Conservation (phyloP, 2,329 filamentous ascomycete genomes). For the Aspergillus transmontanensis region DNA sequence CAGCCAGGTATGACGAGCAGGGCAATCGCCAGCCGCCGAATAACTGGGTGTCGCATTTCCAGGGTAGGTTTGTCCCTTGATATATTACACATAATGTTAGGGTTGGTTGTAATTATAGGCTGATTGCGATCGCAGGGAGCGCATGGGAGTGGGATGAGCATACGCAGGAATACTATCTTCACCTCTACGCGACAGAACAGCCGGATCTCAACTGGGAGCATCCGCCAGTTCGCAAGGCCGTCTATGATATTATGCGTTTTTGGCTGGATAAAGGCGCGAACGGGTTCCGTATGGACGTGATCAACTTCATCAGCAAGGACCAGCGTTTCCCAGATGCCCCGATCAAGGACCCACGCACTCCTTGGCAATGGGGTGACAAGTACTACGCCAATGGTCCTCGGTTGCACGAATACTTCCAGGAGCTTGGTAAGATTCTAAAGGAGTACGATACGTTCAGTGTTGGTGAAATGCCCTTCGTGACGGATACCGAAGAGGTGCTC, state of each 20-base stretch:
- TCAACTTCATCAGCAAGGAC: constrained; percentile 72
- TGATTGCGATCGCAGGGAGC: constrained; percentile 18
- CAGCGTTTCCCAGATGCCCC: constrained; percentile 54
- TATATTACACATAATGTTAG: rapidly evolving
- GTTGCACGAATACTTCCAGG: constrained; percentile 60
- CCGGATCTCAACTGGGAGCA: constrained; percentile 89
- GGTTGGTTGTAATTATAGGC: neutral
- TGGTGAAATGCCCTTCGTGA: constrained; percentile 61
- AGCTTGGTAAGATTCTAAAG: constrained; percentile 55
- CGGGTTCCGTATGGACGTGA: constrained; percentile 74
- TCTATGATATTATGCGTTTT: constrained; percentile 74
- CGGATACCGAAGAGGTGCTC: constrained; percentile 53
- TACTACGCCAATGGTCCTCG: constrained; percentile 60
- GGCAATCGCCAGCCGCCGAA: constrained; percentile 71
- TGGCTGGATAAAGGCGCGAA: constrained; percentile 76
- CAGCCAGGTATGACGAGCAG: constrained; percentile 55
- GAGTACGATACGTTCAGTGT: constrained; percentile 63
- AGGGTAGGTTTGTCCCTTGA: constrained; percentile 27
- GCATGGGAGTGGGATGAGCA: constrained; percentile 64
- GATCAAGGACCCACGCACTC: constrained; percentile 26
- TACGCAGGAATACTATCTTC: constrained; percentile 76
- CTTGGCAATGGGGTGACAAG: constrained; percentile 39
- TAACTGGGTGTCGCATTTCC: constrained; percentile 59
- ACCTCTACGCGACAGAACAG: constrained; percentile 74
- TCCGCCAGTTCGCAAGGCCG: constrained; percentile 64